These are phyloP conservation scores for Pisolithus marmoratus DNA, from an alignment of 768 basidiomycete species.

Conservation along the genomic window DNA sequence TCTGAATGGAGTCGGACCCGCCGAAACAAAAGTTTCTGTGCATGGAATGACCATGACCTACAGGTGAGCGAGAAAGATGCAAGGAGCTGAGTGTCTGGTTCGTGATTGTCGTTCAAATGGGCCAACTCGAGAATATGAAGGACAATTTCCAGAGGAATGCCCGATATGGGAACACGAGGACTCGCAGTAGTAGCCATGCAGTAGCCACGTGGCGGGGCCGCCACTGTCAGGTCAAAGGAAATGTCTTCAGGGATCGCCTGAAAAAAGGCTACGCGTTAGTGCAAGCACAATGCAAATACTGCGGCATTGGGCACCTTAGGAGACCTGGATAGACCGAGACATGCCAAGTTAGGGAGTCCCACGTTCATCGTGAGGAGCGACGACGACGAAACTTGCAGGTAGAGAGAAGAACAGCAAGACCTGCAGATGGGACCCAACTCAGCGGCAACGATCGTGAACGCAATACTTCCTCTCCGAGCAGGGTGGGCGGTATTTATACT, in stretches of 20 bases:
- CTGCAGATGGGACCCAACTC: background rate
- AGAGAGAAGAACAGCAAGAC: conserved; percentile 5
- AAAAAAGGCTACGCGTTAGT: conserved; percentile 5
- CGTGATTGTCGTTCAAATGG: conserved; percentile 33
- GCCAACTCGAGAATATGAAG: conserved; percentile 58
- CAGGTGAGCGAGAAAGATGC: conserved; percentile 57
- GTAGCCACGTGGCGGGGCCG: no score
- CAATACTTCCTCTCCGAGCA: conserved; percentile 9
- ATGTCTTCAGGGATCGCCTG: conserved; percentile 33
- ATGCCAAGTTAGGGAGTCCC: conserved; percentile 20
- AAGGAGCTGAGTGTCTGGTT: conserved; percentile 39
- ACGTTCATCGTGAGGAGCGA: conserved; percentile 18
- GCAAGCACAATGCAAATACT: background rate
- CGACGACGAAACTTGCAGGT: conserved; percentile 12
- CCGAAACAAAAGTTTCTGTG: conserved; percentile 62
- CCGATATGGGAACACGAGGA: conserved; percentile 19
- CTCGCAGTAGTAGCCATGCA: background rate
- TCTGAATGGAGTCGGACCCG: conserved; percentile 50
- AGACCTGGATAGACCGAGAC: conserved; percentile 12
- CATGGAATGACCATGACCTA: conserved; percentile 56
- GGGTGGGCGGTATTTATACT: conserved; percentile 21
- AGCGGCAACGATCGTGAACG: conserved; percentile 4
- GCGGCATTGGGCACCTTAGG: conserved; percentile 18
- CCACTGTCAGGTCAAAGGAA: conserved; percentile 30
- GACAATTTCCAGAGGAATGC: conserved; percentile 60